A percentile compares a stretch with the other conserved stretches of the same genome.
These are phyloP conservation scores for Gardenia jasminoides DNA, from an alignment of 257 asterid species.

Conservation along the genomic window DNA sequence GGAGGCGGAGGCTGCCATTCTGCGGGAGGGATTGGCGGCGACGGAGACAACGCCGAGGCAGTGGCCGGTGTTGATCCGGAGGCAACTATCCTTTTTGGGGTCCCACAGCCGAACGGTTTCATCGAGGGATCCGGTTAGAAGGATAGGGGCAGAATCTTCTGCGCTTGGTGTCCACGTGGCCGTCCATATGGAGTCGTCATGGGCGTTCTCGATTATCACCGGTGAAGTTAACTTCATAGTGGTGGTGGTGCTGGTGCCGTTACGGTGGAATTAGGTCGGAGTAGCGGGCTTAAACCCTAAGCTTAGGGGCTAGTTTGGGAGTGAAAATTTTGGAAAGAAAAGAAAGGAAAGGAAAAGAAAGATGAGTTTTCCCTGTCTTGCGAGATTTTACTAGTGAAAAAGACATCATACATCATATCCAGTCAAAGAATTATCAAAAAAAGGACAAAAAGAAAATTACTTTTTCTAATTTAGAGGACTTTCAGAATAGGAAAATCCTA, in stretches of 20 bases:
- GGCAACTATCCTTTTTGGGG: slow-evolving; percentile 47
- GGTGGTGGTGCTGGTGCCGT: not conserved
- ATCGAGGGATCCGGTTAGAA: slow-evolving; percentile 88
- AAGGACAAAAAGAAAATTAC: no score
- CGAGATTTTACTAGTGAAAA: no score
- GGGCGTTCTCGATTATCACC: slow-evolving; percentile 65
- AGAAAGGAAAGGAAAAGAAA: no score
- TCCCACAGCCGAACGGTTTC: slow-evolving; percentile 89
- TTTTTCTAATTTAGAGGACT: no score
- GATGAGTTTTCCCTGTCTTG: no score
- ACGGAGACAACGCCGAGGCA: slow-evolving; percentile 95
- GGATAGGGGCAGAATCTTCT: slow-evolving; percentile 57
- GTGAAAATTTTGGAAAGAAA: no score
- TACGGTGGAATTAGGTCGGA: not conserved
- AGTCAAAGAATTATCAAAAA: no score
- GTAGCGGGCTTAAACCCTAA: slow-evolving; percentile 17
- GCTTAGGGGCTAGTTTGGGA: not conserved
- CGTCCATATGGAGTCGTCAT: slow-evolving; percentile 90
- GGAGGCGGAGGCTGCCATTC: slow-evolving; percentile 94
- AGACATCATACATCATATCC: no score
- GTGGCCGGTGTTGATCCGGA: slow-evolving; percentile 77
- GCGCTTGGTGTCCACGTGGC: slow-evolving; percentile 84
- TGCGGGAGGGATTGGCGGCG: slow-evolving; percentile 86
- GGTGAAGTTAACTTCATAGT: slow-evolving; percentile 78
- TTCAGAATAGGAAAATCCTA: no score